Evolutionary conservation across 768 basidiomycete genomes (phyloP).

Genomic region (Lanmaoa rubissima): DNA sequence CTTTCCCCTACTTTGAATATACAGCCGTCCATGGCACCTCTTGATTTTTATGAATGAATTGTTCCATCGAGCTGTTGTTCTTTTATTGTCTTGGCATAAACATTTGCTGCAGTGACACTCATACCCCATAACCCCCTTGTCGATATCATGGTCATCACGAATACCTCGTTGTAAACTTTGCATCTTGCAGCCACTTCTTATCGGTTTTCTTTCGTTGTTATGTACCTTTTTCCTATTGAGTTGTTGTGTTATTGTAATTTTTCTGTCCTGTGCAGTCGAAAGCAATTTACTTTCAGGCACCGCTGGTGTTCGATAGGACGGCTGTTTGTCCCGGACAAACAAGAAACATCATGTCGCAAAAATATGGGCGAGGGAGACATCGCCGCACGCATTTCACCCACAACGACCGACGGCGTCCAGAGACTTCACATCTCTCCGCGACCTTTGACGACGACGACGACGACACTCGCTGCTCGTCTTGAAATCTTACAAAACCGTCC

Average conservation of each 20-base stretch:
- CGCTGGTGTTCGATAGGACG: conserved; percentile 9
- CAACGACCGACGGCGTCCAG: conserved; percentile 21
- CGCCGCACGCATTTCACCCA: conserved; percentile 26
- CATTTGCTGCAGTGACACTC: conserved; percentile 11
- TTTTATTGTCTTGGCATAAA: conserved; percentile 6
- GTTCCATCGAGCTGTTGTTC: conserved; percentile 1
- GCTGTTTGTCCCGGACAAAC: conserved; percentile 34
- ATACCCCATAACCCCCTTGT: conserved; percentile 10
- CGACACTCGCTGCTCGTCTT: conserved; percentile 36
- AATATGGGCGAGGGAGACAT: conserved; percentile 26
- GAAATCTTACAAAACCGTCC: conserved; percentile 61
- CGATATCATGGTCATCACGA: conserved; percentile 6
- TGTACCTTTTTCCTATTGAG: not conserved
- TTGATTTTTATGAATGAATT: conserved; percentile 5
- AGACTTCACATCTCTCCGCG: not conserved
- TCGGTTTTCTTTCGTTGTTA: not conserved
- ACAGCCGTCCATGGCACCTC: conserved; percentile 36
- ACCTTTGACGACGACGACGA: conserved; percentile 1
- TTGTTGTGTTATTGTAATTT: conserved; percentile 5
- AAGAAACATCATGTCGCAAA: conserved; percentile 38
- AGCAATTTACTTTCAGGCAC: not conserved
- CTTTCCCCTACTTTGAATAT: conserved; percentile 82
- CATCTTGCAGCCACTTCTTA: not conserved
- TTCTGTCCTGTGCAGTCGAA: not conserved
- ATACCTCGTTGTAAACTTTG: conserved; percentile 10